These are phyloP conservation scores for Ascochyta koolunga DNA, from an alignment of 2,329 filamentous ascomycete species.

Conservation along the genomic window DNA sequence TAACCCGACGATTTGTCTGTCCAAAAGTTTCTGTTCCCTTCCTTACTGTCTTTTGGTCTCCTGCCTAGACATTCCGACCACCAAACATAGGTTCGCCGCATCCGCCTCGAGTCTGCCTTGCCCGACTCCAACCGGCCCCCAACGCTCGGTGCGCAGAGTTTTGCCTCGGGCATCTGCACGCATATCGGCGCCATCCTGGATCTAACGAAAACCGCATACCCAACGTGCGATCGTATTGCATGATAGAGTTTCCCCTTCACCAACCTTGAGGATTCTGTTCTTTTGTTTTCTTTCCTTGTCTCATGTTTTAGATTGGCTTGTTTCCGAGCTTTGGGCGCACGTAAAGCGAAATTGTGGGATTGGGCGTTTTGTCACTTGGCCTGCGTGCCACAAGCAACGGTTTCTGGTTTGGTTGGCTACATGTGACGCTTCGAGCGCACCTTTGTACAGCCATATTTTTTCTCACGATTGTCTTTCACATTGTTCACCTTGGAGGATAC, in stretches of 20 bases:
- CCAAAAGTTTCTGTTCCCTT: constrained; percentile 40
- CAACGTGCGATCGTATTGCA: constrained; percentile 46
- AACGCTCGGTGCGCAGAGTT: constrained; percentile 26
- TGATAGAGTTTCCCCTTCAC: constrained; percentile 45
- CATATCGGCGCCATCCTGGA: constrained; percentile 44
- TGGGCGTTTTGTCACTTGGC: constrained; percentile 37
- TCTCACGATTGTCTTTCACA: constrained; percentile 36
- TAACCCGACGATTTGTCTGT: constrained; percentile 41
- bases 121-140: constrained; percentile 19
- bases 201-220: constrained; percentile 45
- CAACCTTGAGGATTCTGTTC: constrained; percentile 12
- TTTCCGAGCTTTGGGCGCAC: constrained; percentile 37
- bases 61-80: constrained; percentile 21
- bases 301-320: constrained; percentile 42
- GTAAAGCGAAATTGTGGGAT: constrained; percentile 43
- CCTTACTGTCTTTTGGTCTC: constrained; percentile 12
- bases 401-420: constrained; percentile 24
- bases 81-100: constrained; percentile 29
- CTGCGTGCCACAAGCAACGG: constrained; percentile 30
- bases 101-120: constrained; percentile 28
- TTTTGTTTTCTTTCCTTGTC: constrained; percentile 33
- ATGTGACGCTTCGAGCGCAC: constrained; percentile 19
- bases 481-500: constrained; percentile 30
- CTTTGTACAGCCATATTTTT: constrained; percentile 18
- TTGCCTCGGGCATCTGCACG: constrained; percentile 46